Conservation (phyloP, 768 basidiomycete genomes). For the Heimioporus sp. region DNA sequence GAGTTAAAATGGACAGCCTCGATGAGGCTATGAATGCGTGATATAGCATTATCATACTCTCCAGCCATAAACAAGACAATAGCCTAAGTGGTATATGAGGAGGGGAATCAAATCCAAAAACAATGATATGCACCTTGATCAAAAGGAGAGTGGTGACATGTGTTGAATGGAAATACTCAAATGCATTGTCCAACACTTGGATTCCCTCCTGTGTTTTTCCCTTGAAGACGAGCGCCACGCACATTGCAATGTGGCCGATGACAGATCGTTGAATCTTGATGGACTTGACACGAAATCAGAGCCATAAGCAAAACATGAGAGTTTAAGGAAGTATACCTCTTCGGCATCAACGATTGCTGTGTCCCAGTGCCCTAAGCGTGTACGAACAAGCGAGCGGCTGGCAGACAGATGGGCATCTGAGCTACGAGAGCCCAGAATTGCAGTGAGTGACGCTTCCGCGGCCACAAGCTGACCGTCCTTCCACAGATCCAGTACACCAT, state of each 20-base stretch:
- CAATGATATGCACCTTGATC: conserved; percentile 1
- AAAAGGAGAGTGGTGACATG: neutral
- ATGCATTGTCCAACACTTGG: conserved; percentile 2
- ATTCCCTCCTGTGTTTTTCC: neutral
- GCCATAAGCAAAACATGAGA: neutral
- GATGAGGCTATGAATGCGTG: conserved; percentile 1
- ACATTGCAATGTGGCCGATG: conserved; percentile 5
- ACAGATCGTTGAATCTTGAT: neutral
- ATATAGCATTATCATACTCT: conserved; percentile 1
- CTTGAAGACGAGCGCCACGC: neutral
- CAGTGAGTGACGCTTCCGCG: too few relatives aligned
- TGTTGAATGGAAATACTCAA: neutral
- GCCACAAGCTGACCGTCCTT: neutral
- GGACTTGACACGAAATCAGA: neutral
- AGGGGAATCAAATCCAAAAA: neutral
- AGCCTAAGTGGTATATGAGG: neutral
- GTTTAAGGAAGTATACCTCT: neutral
- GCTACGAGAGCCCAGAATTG: too few relatives aligned
- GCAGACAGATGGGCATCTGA: neutral
- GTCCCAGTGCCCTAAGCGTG: conserved; percentile 5
- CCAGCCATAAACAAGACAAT: neutral
- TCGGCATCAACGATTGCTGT: conserved; percentile 1
- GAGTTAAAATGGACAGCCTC: neutral
- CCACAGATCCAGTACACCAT: neutral
- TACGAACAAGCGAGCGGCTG: neutral